Percentiles rank a stretch among this genome's conserved stretches.
Conservation (phyloP, 164 flowering plant species). For the Cinnamomum chago region DNA sequence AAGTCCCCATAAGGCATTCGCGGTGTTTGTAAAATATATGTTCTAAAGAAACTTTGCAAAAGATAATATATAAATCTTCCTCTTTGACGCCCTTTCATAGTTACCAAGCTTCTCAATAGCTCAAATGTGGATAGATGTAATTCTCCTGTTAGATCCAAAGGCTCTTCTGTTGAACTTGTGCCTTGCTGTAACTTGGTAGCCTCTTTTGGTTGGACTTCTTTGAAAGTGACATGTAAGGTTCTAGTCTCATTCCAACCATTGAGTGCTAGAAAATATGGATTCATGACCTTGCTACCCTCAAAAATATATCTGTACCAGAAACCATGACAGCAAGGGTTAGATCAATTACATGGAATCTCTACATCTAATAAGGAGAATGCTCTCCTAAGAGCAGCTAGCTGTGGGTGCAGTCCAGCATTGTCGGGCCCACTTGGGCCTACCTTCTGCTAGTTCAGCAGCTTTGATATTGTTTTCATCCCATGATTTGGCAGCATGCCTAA, state of each 20-base stretch:
- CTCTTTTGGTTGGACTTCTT: slow-evolving; percentile 1
- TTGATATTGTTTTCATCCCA: no score
- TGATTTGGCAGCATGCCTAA: no score
- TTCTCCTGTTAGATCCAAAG: slow-evolving; percentile 36
- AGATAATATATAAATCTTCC: slow-evolving; percentile 25
- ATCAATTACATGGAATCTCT: no score
- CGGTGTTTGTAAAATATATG: slow-evolving; percentile 42
- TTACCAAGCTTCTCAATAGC: slow-evolving; percentile 32
- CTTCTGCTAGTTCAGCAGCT: no score
- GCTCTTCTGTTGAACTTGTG: not conserved
- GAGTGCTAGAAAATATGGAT: not conserved
- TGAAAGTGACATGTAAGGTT: no score
- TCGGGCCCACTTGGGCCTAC: no score
- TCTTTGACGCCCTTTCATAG: slow-evolving; percentile 28
- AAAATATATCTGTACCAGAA: slow-evolving; percentile 39
- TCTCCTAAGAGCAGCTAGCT: no score
- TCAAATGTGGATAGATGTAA: slow-evolving; percentile 34
- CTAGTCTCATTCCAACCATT: no score
- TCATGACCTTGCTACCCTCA: slow-evolving; percentile 54
- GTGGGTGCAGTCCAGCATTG: no score
- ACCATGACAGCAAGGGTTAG: not conserved
- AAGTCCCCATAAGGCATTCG: slow-evolving; percentile 20
- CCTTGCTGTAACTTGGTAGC: not conserved
- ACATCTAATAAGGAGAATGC: no score
- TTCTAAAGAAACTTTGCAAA: slow-evolving; percentile 29